Evolutionary conservation across 768 basidiomycete species (phyloP).

Genomic region (Mrakia gelida): DNA sequence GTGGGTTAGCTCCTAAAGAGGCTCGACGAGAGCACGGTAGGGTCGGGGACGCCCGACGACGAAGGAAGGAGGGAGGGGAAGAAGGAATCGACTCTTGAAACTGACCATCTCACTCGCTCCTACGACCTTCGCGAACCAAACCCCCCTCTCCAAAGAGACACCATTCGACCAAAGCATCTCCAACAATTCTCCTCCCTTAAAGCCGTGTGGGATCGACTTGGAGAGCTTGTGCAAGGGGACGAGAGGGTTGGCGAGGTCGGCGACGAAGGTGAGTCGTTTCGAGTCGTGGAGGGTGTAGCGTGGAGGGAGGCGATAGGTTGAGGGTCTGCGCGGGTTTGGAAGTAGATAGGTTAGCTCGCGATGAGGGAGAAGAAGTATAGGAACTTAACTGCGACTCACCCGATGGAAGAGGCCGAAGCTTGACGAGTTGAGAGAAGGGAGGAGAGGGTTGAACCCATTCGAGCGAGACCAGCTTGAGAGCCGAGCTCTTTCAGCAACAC

Average conservation of each 20-base stretch:
- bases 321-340: slow-evolving; percentile 30
- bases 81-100: neutral
- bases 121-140: slow-evolving; percentile 38
- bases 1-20: neutral
- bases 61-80: neutral
- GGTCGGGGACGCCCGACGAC: too few relatives aligned
- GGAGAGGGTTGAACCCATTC: slow-evolving; percentile 32
- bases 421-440: slow-evolving; percentile 33
- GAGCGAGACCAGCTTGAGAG: slow-evolving; percentile 30
- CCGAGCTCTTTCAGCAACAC: slow-evolving; percentile 36
- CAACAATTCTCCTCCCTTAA: slow-evolving; percentile 34
- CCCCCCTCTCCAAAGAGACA: slow-evolving; percentile 34
- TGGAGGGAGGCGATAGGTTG: slow-evolving; percentile 35
- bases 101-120: slow-evolving; percentile 38
- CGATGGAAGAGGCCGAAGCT: slow-evolving; percentile 26
- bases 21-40: neutral
- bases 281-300: slow-evolving; percentile 37
- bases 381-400: too few relatives aligned
- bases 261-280: slow-evolving; percentile 38
- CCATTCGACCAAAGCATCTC: slow-evolving; percentile 35
- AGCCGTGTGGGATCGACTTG: slow-evolving; percentile 39
- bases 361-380: too few relatives aligned
- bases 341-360: too few relatives aligned
- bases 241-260: slow-evolving; percentile 38
- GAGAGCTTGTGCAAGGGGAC: slow-evolving; percentile 38